Evolutionary conservation across 768 basidiomycete genomes (phyloP).

Genomic region (Kwoniella sp.): DNA sequence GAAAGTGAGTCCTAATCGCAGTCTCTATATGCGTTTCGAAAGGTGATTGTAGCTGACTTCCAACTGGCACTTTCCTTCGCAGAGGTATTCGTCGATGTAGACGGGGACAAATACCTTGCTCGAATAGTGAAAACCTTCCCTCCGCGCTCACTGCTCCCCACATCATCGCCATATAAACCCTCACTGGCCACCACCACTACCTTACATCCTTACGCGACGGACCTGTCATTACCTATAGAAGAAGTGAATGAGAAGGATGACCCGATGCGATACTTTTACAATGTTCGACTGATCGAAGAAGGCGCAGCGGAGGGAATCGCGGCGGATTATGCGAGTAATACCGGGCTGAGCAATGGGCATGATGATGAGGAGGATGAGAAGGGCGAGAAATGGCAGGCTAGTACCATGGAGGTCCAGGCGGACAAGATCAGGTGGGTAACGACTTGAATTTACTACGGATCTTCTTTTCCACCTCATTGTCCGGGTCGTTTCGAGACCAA

Average conservation of each 20-base stretch:
- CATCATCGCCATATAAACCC: constrained; percentile 54
- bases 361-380: constrained; percentile 33
- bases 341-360: constrained; percentile 27
- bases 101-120: constrained; percentile 84
- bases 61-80: constrained; percentile 4
- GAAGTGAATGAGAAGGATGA: constrained; percentile 73
- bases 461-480: no score
- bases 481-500: no score
- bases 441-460: no score
- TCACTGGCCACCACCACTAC: not conserved
- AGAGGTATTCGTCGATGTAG: constrained; percentile 85
- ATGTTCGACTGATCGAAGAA: constrained; percentile 70
- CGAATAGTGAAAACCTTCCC: constrained; percentile 74
- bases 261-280: constrained; percentile 81
- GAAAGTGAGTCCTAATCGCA: constrained; percentile 68
- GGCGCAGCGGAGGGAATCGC: constrained; percentile 32
- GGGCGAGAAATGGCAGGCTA: constrained; percentile 59
- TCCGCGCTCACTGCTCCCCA: constrained; percentile 35
- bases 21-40: not conserved
- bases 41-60: not conserved
- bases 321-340: constrained; percentile 37
- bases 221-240: constrained; percentile 73
- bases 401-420: constrained; percentile 79
- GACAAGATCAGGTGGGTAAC: constrained; percentile 71
- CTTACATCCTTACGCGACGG: constrained; percentile 71